A percentile compares a stretch with the other conserved stretches of the same genome.
Conservation (phyloP, 768 basidiomycete genomes). For the Pisolithus orientalis region DNA sequence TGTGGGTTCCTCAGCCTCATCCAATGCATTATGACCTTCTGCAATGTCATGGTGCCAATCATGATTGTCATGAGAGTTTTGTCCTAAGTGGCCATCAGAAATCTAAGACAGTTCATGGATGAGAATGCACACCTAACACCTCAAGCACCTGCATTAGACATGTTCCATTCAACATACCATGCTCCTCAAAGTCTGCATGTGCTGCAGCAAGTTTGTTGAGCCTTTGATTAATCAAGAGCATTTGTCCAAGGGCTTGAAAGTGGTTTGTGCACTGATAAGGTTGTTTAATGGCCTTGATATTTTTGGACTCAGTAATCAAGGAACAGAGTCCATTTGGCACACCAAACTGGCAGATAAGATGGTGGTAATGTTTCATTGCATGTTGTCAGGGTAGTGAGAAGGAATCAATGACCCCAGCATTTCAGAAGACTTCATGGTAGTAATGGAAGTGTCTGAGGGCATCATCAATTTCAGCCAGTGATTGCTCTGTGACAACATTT, state of each 20-base stretch:
- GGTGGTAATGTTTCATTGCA: conserved; percentile 17
- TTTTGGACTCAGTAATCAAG: no score
- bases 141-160: background rate
- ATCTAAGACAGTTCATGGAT: background rate
- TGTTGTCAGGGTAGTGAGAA: no score
- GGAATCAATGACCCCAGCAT: no score
- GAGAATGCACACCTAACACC: no score
- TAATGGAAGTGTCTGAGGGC: conserved; percentile 17
- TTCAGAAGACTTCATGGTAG: conserved; percentile 13
- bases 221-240: conserved; percentile 13
- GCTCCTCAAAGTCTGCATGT: conserved; percentile 10
- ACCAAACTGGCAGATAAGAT: conserved; percentile 22
- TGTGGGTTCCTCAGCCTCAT: no score
- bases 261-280: conserved; percentile 25
- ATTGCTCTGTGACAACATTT: conserved; percentile 11
- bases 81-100: background rate
- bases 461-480: conserved; percentile 14
- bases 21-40: background rate
- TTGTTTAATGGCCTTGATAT: conserved; percentile 25
- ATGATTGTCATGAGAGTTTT: background rate
- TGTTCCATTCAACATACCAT: conserved; percentile 18
- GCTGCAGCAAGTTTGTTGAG: conserved; percentile 15
- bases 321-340: conserved; percentile 26
- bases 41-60: conserved; percentile 8
- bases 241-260: conserved; percentile 21